Evolutionary conservation across 345 rosid genomes (phyloP), one percentile per base, ranked within the genome.

Genomic region (Schrenkiella parvula): DNA sequence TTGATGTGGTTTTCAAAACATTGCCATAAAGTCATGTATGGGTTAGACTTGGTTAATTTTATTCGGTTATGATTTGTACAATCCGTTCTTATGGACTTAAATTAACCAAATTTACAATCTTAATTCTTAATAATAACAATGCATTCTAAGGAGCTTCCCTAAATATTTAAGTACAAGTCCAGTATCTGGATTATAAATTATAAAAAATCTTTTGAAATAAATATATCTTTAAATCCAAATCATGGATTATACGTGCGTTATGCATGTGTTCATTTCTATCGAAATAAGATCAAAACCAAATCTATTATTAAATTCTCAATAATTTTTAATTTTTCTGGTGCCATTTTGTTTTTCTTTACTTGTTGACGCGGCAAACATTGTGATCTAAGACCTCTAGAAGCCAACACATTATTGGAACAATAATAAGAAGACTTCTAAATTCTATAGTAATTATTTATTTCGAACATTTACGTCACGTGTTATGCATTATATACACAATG

Each of bases 391-490:
- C 44, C 60, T 66, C 53, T 57, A 66, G 53, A 74, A 66, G 43
- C 8, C 52, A 46, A 64, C 39, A 44, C 21, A 56, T 58, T 38
- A 53, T 48, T 38, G 9, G 51, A 66, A 41, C 13, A 62, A 29
- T 29, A 52, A 39, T 21, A 19, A 19, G 61, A 34, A 17, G 28
- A 47, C 38, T 55, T 35, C 12, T 37, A 26, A 37, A 46, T 18
- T 46, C 6, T 4, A 35, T 44, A 34, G 8, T 35, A 22, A 31
- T 4, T 8, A 61, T 61, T 15, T 8, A 32, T 48, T 34, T 34
- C 19, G 14, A 21, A 14, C 35, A 64, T 46, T 22, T 26, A 66
- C 9, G 9, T 66, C 78, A 74, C 78, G 78, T 74, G 34, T 74
- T 56, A 58, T 38, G 65, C 66, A 73, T 65, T 73, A 17, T 66